phyloP scores from a whole-genome alignment of 1,284 basidiomycete species.

The Moesziomyces aphidis region DNA sequence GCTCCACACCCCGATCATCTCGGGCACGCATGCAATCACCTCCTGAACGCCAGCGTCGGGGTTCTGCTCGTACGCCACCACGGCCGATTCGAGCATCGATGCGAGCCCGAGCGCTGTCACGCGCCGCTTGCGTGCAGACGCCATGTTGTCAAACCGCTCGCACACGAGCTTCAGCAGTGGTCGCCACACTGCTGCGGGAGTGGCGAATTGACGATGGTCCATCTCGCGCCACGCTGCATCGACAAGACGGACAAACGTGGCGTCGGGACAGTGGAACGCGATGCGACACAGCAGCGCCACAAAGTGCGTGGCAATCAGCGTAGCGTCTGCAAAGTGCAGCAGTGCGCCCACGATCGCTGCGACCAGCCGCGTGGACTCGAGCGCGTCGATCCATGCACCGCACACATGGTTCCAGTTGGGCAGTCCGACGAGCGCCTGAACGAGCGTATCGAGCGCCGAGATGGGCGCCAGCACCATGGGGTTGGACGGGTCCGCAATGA shows the following conservation, averaged over 20 bases:
- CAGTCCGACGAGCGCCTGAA: conserved; percentile 49
- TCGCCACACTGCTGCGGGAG: conserved; percentile 25
- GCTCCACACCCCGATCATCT: conserved; percentile 60
- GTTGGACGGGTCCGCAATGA: conserved; percentile 57
- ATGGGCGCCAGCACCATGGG: conserved; percentile 59
- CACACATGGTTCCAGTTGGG: conserved; percentile 41
- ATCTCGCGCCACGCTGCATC: conserved; percentile 28
- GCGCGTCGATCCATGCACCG: conserved; percentile 35
- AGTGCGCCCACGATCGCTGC: conserved; percentile 52
- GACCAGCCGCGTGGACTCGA: conserved; percentile 50
- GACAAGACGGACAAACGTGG: conserved; percentile 52
- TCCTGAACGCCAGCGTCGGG: background rate
- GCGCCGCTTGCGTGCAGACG: conserved; percentile 54
- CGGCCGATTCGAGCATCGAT: conserved; percentile 32
- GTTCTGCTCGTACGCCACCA: conserved; percentile 21
- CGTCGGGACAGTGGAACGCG: conserved; percentile 37
- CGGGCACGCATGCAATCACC: conserved; percentile 40
- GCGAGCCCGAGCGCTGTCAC: conserved; percentile 58
- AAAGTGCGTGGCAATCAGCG: conserved; percentile 55
- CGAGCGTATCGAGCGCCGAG: conserved; percentile 50
- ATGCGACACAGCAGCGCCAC: conserved; percentile 58
- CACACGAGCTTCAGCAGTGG: conserved; percentile 43
- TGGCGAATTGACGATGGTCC: conserved; percentile 18
- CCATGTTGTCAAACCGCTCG: conserved; percentile 59
- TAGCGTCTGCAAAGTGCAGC: conserved; percentile 54